A percentile compares a stretch with the other conserved stretches of the same genome.
Evolutionary conservation across 768 basidiomycete species (phyloP).

Genomic region (Lyophyllum shimeji): DNA sequence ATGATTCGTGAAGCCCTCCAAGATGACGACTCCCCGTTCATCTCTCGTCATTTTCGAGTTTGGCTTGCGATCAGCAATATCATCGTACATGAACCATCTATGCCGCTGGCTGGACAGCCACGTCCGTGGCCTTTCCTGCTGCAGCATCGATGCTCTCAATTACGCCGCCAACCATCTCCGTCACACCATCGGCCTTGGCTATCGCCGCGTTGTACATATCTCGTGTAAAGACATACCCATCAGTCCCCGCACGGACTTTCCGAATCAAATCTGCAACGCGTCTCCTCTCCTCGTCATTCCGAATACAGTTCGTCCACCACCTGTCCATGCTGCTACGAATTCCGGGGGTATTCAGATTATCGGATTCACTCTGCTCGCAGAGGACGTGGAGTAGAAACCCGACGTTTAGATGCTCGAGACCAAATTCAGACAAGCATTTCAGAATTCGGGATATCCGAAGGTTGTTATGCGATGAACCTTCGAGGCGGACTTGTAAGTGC

Average conservation of each 20-base stretch:
- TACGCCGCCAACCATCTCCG: conserved; percentile 31
- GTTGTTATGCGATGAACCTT: conserved; percentile 73
- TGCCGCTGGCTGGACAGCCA: neutral
- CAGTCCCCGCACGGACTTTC: conserved; percentile 44
- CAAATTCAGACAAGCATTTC: conserved; percentile 72
- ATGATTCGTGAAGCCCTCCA: neutral
- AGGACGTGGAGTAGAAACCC: conserved; percentile 71
- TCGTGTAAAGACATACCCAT: conserved; percentile 52
- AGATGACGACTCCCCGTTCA: neutral
- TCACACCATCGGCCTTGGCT: conserved; percentile 29
- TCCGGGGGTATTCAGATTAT: conserved; percentile 45
- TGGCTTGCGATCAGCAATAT: neutral
- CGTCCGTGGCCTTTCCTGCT: conserved; percentile 17
- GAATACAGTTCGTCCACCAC: conserved; percentile 77
- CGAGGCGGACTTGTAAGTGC: neutral
- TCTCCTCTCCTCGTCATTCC: conserved; percentile 56
- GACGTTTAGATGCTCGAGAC: conserved; percentile 60
- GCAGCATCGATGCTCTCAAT: conserved; percentile 12
- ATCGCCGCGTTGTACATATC: conserved; percentile 55
- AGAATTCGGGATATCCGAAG: conserved; percentile 76
- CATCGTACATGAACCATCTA: neutral
- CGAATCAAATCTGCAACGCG: conserved; percentile 53
- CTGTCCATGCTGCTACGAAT: conserved; percentile 67
- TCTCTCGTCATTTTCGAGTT: neutral
- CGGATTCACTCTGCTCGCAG: conserved; percentile 63